Base-by-base conservation (phyloP, 176 grass and related monocot genomes). In the Phyllostachys edulis region DNA sequence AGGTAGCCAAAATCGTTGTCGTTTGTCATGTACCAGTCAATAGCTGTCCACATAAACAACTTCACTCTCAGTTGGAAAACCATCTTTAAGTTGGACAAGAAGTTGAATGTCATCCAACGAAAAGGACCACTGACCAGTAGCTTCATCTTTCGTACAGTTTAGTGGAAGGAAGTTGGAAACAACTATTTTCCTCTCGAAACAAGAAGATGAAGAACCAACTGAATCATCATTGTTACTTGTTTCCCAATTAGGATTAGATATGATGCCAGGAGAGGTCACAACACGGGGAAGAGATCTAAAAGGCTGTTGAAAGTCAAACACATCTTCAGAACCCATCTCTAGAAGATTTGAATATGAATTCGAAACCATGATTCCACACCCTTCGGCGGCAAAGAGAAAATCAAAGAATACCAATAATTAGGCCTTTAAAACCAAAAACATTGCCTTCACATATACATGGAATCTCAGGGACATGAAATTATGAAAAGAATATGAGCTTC, bases 101-200 rank as follows among this genome's bases (percentile, higher is more conserved):
- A 97, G 81, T 62, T 88, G 77, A 85, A 92, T 88, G 42, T 92
- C 89, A 88, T 97, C 94, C 84, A 80, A 67, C 8, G 91, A 67
- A 52, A 97, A 97, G 63, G 63, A 90, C 94, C 87, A 97, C 65
- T 79, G 50, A 65, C 89, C 75, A 41, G 78, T 89, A 77, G 63
- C 60, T 89, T 92, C 78, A 88, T 94, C 85, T 29, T 86, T 94
- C 7, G 45, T 62, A 67, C 87, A 80, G 59, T 86, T 88, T 49
- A 97, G 21, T 78, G 94, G 91, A 83, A 97, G 94, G 39, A 90
- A 94, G 45, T 97, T 97, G 29, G n/a, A 87, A 57, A 92, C 89
- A 77, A 97, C 77, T 47, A 97, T 85, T 85, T 93, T 97, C 45
- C 89, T 92, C 69, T 90, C 23, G 1, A 10, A 56, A 18, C 55